These are phyloP conservation scores for Corniculantispora saksenae DNA, from an alignment of 2,329 filamentous ascomycete genomes.

Conservation along the genomic window DNA sequence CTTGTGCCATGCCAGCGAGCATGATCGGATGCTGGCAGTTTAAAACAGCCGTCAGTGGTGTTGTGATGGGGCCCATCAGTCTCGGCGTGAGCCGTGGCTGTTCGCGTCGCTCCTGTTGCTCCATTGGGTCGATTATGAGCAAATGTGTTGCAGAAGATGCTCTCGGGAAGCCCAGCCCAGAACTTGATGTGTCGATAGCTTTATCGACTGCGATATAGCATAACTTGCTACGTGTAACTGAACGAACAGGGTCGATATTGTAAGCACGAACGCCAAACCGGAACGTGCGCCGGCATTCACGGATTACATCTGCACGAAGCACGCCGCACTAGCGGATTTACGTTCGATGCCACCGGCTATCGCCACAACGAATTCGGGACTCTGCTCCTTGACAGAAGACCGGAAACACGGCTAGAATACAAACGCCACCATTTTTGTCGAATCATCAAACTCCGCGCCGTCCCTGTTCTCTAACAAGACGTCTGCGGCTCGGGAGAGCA, in stretches of 20 bases:
- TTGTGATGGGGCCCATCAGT: conserved; percentile 62
- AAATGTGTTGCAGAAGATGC: neutral
- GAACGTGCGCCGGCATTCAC: neutral
- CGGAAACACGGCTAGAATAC: neutral
- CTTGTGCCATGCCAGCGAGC: conserved; percentile 93
- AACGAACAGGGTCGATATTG: neutral
- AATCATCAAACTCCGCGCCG: neutral
- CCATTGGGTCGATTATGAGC: neutral
- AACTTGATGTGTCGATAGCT: neutral
- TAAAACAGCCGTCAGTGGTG: conserved; percentile 75
- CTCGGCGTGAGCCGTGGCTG: neutral
- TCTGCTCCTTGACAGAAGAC: neutral
- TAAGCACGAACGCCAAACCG: neutral
- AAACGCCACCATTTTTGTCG: neutral
- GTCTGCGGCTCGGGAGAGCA: too few species aligned
- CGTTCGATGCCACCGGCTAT: neutral
- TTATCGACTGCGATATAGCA: too few species aligned
- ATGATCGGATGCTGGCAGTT: conserved; percentile 85
- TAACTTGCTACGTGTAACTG: neutral
- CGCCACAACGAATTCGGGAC: neutral
- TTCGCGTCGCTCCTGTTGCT: neutral
- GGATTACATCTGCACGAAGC: neutral
- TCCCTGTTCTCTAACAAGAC: neutral
- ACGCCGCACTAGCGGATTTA: neutral
- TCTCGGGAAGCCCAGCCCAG: neutral